These are phyloP conservation scores for Populus hybrid DNA, from an alignment of 441 rosid genomes.

Conservation along the genomic window DNA sequence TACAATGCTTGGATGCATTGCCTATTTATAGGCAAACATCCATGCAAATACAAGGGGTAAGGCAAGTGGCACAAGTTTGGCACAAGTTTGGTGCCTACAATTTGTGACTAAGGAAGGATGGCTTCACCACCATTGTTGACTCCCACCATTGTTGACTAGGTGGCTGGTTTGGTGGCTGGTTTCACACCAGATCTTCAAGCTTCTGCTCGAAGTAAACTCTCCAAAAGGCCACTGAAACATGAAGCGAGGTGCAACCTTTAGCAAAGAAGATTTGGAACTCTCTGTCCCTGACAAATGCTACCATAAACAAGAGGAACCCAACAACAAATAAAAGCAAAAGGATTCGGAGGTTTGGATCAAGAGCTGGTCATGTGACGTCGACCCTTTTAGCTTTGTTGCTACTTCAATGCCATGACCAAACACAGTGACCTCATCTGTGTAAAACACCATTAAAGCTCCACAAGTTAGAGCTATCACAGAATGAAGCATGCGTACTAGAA, in stretches of 20 bases:
- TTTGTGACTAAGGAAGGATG: too few species aligned
- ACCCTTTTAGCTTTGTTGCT: constrained; percentile 67
- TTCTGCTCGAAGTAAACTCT: constrained; percentile 63
- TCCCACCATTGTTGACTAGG: too few species aligned
- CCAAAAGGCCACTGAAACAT: constrained; percentile 67
- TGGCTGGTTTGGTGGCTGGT: too few species aligned
- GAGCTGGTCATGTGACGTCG: constrained; percentile 75
- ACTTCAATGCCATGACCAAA: constrained; percentile 54
- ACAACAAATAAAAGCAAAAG: constrained; percentile 67
- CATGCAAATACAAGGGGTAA: too few species aligned
- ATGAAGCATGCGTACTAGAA: constrained; percentile 58
- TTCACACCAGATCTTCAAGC: constrained; percentile 68
- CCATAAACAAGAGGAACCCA: constrained; percentile 69
- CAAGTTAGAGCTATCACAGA: constrained; percentile 60
- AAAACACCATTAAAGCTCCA: constrained; percentile 75
- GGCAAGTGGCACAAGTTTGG: too few species aligned
- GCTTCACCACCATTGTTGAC: too few species aligned
- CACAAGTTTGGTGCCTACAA: too few species aligned
- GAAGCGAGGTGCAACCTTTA: constrained; percentile 64
- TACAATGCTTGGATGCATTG: too few species aligned
- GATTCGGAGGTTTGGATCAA: constrained; percentile 78
- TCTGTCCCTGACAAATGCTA: constrained; percentile 64
- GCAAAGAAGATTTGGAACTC: constrained; percentile 78
- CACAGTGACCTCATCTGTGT: constrained; percentile 50
- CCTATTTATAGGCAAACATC: too few species aligned